Percentiles rank a stretch among this genome's conserved stretches.
Evolutionary conservation across 2,329 filamentous ascomycete species (phyloP).

Genomic region (Trichoderma brevicompactum): DNA sequence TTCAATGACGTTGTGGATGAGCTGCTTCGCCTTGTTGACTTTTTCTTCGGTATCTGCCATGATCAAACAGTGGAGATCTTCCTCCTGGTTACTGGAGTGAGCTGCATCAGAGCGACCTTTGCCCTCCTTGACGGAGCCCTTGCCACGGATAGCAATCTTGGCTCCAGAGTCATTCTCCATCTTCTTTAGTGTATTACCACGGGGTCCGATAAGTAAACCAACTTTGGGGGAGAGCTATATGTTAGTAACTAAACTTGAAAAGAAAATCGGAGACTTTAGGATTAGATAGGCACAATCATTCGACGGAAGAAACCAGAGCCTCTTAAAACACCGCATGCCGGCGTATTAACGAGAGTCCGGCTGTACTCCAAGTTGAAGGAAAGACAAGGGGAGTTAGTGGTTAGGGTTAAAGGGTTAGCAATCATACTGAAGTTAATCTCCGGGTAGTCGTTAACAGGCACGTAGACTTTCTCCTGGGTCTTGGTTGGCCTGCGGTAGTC

Average conservation of each 20-base stretch:
- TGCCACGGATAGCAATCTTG: slow-evolving; percentile 99
- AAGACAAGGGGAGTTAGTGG: slow-evolving; percentile 48
- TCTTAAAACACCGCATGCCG: slow-evolving; percentile 40
- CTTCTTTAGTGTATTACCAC: slow-evolving; percentile 99
- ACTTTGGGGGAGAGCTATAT: slow-evolving; percentile 91
- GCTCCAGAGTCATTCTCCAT: slow-evolving; percentile 98
- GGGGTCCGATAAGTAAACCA: slow-evolving; percentile 99
- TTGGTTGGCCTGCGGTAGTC: slow-evolving; percentile 99
- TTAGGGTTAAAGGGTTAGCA: slow-evolving; percentile 96
- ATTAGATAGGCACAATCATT: slow-evolving; percentile 43
- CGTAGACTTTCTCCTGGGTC: slow-evolving; percentile 99
- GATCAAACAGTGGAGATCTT: slow-evolving; percentile 97
- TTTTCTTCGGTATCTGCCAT: slow-evolving; percentile 99
- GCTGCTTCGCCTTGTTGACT: slow-evolving; percentile 97
- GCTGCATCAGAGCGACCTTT: slow-evolving; percentile 98
- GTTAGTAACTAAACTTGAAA: slow-evolving; percentile 71
- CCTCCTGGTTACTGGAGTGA: slow-evolving; percentile 99
- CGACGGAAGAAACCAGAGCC: slow-evolving; percentile 41
- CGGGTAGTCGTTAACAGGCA: slow-evolving; percentile 99
- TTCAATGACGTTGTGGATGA: slow-evolving; percentile 98
- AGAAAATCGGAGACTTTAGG: slow-evolving; percentile 31
- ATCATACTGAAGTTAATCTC: slow-evolving; percentile 99
- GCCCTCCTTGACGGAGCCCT: slow-evolving; percentile 99
- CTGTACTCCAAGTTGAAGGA: slow-evolving; percentile 50
- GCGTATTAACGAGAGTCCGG: slow-evolving; percentile 45